Evolutionary conservation across 2,329 filamentous ascomycete species (phyloP).

Genomic region (Colletotrichum kahawae): DNA sequence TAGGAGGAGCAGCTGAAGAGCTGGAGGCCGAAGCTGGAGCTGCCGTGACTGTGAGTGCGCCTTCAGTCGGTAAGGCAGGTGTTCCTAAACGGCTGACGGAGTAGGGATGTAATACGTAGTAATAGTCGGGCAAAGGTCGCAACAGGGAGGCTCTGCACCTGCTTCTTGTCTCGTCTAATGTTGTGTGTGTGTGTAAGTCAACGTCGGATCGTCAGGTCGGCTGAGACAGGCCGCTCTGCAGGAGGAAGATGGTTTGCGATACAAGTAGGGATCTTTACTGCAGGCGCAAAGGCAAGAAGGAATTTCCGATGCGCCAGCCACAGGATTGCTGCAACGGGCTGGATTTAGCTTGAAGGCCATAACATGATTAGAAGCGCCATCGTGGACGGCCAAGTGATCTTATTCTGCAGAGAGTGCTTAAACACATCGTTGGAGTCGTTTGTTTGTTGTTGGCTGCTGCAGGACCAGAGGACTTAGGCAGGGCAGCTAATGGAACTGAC

Average conservation of each 20-base stretch:
- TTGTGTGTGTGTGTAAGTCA: conserved; percentile 1
- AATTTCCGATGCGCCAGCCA: not conserved
- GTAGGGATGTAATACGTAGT: not conserved
- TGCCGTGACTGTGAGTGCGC: not conserved
- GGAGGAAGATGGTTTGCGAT: not conserved
- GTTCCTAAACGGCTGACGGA: not conserved
- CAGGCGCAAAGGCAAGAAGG: not conserved
- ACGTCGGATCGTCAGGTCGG: conserved; percentile 2
- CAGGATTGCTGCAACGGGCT: not conserved
- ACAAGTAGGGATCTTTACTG: not conserved
- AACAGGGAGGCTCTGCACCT: not conserved
- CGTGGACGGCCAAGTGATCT: not conserved
- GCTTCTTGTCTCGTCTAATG: not conserved
- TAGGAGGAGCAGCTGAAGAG: not conserved
- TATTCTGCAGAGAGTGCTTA: not conserved
- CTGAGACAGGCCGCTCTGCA: not conserved
- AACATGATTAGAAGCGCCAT: not conserved
- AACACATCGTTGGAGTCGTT: not conserved
- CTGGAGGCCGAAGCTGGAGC: not conserved
- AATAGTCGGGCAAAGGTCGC: not conserved
- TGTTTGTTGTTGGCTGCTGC: not conserved
- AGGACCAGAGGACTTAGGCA: not conserved
- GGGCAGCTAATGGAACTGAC: conserved; percentile 3
- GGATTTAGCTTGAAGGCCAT: not conserved
- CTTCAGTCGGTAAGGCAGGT: not conserved